phyloP scores from a whole-genome alignment of 768 basidiomycete genomes.

The Leccinum sublutescens region DNA sequence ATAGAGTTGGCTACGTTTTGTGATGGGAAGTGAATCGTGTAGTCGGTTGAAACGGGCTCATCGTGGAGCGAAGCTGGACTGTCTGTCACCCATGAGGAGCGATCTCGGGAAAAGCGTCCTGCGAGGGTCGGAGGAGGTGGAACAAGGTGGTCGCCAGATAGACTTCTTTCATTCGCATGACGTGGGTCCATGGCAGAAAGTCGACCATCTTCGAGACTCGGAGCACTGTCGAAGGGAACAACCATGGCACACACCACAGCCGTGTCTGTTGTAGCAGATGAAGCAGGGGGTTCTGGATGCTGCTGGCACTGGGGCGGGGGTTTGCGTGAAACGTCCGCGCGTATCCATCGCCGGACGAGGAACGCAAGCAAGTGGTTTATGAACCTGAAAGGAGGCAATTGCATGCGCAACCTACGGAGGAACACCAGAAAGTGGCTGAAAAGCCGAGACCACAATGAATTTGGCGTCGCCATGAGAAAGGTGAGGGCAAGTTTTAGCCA shows the following conservation, averaged over 20 bases:
- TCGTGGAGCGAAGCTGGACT: constrained; percentile 16
- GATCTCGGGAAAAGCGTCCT: constrained; percentile 9
- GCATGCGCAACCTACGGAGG: not conserved
- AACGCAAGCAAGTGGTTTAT: not conserved
- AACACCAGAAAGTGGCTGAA: not conserved
- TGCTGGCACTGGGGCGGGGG: not conserved
- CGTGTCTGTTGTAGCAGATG: not conserved
- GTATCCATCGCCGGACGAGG: not conserved
- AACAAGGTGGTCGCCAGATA: constrained; percentile 18
- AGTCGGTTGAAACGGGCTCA: constrained; percentile 9
- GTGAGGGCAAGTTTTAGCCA: not conserved
- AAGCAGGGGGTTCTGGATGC: not conserved
- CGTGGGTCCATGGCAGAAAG: not conserved
- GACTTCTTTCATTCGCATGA: constrained; percentile 9
- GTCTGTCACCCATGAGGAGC: constrained; percentile 1
- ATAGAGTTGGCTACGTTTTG: not conserved
- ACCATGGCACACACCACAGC: not conserved
- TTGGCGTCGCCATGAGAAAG: not conserved
- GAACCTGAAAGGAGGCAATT: not conserved
- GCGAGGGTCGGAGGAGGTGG: constrained; percentile 11
- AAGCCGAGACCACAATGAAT: not conserved
- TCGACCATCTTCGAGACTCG: not conserved
- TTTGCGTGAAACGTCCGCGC: not conserved
- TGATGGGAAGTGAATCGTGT: not conserved
- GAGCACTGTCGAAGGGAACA: not conserved